Conservation (phyloP, 805 yeast genomes). For the Cyberlindnera euphorbiae region DNA sequence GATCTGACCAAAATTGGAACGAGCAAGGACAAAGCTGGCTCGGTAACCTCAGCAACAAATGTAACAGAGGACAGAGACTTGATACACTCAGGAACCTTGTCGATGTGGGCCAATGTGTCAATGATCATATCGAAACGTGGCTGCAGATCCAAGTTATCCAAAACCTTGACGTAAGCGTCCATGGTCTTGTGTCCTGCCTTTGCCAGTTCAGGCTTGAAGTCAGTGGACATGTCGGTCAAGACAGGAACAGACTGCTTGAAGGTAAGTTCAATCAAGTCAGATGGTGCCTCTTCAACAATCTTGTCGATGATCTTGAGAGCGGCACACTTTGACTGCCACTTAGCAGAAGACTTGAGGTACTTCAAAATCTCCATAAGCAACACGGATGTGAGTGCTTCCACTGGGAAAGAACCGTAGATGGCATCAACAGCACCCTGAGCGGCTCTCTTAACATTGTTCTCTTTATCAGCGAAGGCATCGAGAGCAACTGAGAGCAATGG, state of each 20-base stretch:
- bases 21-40: constrained; percentile 83
- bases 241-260: constrained; percentile 79
- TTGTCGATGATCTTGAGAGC: constrained; percentile 72
- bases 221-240: constrained; percentile 85
- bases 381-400: constrained; percentile 72
- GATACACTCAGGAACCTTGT: constrained; percentile 83
- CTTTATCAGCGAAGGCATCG: constrained; percentile 82
- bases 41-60: constrained; percentile 97
- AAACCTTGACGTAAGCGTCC: constrained; percentile 65
- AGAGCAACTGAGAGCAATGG: constrained; percentile 59
- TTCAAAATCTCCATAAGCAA: constrained; percentile 55
- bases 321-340: constrained; percentile 87
- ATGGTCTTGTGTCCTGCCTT: constrained; percentile 74
- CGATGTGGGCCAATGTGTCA: constrained; percentile 86
- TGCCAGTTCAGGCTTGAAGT: constrained; percentile 94
- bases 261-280: constrained; percentile 77
- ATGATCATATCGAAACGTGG: constrained; percentile 83
- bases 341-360: constrained; percentile 77
- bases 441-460: constrained; percentile 76
- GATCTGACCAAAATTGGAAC: constrained; percentile 93
- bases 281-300: constrained; percentile 73
- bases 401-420: constrained; percentile 63
- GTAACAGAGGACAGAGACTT: constrained; percentile 89
- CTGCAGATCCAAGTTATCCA: constrained; percentile 88
- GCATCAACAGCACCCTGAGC: constrained; percentile 78